These are phyloP conservation scores for Passalora sequoiae DNA, from an alignment of 2,329 filamentous ascomycete species.

Conservation along the genomic window DNA sequence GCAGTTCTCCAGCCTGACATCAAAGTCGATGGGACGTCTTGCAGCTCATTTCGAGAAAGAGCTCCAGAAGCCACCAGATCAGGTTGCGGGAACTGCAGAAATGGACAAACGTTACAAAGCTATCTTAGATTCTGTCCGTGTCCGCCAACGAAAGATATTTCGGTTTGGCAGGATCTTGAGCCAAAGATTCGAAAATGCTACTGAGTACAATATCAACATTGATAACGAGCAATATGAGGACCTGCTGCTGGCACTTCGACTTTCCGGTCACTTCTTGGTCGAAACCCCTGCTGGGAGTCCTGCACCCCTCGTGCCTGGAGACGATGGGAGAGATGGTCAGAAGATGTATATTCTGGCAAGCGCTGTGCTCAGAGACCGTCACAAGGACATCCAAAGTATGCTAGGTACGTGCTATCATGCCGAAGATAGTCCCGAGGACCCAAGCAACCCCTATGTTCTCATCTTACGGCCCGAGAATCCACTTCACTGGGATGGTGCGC, in stretches of 20 bases:
- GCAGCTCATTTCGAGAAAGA: constrained; percentile 90
- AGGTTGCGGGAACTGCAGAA: constrained; percentile 64
- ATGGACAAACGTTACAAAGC: constrained; percentile 98
- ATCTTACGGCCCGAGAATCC: constrained; percentile 76
- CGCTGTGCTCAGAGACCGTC: constrained; percentile 66
- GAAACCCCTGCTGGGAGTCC: constrained; percentile 53
- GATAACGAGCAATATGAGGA: constrained; percentile 63
- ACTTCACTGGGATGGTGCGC: constrained; percentile 73
- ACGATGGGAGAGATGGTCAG: constrained; percentile 43
- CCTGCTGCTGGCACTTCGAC: constrained; percentile 73
- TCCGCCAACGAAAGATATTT: constrained; percentile 92
- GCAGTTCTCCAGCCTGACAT: constrained; percentile 90
- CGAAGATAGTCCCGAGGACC: constrained; percentile 64
- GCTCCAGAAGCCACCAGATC: constrained; percentile 75
- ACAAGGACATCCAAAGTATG: constrained; percentile 78
- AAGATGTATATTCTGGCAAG: constrained; percentile 71
- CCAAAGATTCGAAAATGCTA: constrained; percentile 92
- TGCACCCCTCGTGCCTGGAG: constrained; percentile 33
- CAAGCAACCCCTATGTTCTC: constrained; percentile 75
- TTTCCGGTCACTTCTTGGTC: constrained; percentile 82
- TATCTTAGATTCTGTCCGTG: constrained; percentile 89
- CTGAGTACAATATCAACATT: constrained; percentile 84
- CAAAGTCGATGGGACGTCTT: constrained; percentile 82
- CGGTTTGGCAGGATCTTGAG: constrained; percentile 87
- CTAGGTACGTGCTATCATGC: constrained; percentile 73